Evolutionary conservation across 1,139 yeast species (phyloP).

Genomic region (Suhomyces maxii): DNA sequence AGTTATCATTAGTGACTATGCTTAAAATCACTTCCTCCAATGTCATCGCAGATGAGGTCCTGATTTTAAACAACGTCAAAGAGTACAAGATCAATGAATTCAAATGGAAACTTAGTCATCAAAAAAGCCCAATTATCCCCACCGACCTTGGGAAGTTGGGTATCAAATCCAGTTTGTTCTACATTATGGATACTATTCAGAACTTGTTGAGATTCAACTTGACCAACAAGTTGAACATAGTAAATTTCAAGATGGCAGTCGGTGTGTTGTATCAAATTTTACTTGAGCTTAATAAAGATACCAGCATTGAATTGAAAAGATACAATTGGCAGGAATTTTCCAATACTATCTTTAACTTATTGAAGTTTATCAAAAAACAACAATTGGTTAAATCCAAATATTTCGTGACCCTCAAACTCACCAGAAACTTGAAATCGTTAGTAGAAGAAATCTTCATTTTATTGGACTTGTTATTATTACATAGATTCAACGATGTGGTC

Average conservation of each 20-base stretch:
- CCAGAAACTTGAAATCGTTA: conserved; percentile 18
- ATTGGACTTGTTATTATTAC: conserved; percentile 21
- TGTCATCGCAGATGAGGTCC: background rate
- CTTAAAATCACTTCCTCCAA: conserved; percentile 26
- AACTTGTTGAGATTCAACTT: conserved; percentile 41
- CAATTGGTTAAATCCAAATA: conserved; percentile 19
- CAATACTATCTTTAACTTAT: conserved; percentile 26
- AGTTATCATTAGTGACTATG: conserved; percentile 24
- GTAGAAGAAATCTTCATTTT: conserved; percentile 30
- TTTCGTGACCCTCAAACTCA: conserved; percentile 14
- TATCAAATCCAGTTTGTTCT: conserved; percentile 33
- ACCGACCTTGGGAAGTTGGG: conserved; percentile 24
- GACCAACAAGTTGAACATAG: conserved; percentile 34
- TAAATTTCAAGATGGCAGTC: conserved; percentile 29
- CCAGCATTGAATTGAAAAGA: conserved; percentile 9
- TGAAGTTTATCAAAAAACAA: conserved; percentile 28
- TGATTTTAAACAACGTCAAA: conserved; percentile 17
- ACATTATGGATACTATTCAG: conserved; percentile 40
- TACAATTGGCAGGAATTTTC: conserved; percentile 35
- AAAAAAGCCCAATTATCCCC: conserved; percentile 37
- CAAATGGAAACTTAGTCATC: conserved; percentile 46
- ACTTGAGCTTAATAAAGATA: conserved; percentile 9
- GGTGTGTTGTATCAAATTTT: conserved; percentile 26
- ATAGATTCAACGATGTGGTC: conserved; percentile 16
- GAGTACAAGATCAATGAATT: conserved; percentile 35